phyloP scores from a whole-genome alignment of 129 eudicot species.

The Apium graveolens region DNA sequence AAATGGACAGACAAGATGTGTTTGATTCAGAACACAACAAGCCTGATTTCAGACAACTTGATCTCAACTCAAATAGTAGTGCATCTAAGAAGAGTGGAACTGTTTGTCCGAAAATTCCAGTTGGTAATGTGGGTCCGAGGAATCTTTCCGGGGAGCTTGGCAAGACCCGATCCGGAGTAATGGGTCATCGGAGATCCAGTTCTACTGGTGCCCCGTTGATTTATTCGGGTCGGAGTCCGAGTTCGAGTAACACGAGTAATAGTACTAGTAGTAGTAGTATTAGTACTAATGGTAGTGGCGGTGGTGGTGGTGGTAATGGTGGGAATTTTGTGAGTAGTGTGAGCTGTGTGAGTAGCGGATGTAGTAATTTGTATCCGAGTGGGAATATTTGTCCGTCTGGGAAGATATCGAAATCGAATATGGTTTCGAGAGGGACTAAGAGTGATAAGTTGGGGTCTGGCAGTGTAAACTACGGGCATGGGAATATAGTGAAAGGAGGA shows the following conservation, averaged over 20 bases:
- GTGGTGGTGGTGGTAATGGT: slow-evolving; percentile 13
- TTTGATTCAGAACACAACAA: slow-evolving; percentile 31
- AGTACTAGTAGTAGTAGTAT: slow-evolving; percentile 22
- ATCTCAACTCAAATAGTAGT: slow-evolving; percentile 20
- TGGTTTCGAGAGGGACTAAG: slow-evolving; percentile 27
- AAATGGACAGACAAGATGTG: slow-evolving; percentile 21
- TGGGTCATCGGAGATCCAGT: slow-evolving; percentile 51
- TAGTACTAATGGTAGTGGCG: slow-evolving; percentile 21
- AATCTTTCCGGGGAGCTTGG: slow-evolving; percentile 31
- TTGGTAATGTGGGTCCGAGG: slow-evolving; percentile 9
- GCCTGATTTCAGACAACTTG: slow-evolving; percentile 49
- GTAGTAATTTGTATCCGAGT: slow-evolving; percentile 32
- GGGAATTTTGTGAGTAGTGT: slow-evolving; percentile 17
- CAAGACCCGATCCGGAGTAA: slow-evolving; percentile 36
- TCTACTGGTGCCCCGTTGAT: slow-evolving; percentile 52
- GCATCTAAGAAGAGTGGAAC: neutral
- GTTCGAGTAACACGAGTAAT: slow-evolving; percentile 10
- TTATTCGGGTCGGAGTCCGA: slow-evolving; percentile 32
- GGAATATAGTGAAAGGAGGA: slow-evolving; percentile 38
- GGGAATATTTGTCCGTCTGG: slow-evolving; percentile 59
- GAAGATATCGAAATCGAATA: slow-evolving; percentile 39
- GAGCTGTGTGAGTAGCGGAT: slow-evolving; percentile 35
- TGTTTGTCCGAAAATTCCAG: slow-evolving; percentile 17
- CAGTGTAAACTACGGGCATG: slow-evolving; percentile 50
- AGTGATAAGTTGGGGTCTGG: slow-evolving; percentile 44